Conservation (phyloP, 306 rosid genomes). For the barrel medic (Medicago truncatula) region DNA sequence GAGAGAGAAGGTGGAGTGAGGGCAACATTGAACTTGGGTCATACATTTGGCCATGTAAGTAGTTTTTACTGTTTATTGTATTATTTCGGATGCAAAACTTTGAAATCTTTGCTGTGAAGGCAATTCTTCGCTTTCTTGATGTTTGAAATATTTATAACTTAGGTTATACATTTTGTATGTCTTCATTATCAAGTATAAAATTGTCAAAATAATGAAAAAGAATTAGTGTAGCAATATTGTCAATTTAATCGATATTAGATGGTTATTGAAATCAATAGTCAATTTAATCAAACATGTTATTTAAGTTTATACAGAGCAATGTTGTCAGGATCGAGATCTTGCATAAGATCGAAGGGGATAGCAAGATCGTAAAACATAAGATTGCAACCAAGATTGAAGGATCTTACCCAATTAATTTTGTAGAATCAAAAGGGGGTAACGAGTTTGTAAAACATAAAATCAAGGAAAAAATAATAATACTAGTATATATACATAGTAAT, state of each 20-base stretch:
- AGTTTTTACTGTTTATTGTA: slow-evolving; percentile 33
- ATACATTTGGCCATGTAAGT: slow-evolving; percentile 97
- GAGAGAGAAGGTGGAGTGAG: slow-evolving; percentile 97
- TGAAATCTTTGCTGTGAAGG: slow-evolving; percentile 6
- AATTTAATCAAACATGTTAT: not conserved
- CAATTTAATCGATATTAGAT: not conserved
- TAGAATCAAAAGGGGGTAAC: too few relatives aligned
- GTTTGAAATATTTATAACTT: slow-evolving; percentile 11
- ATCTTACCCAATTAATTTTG: too few relatives aligned
- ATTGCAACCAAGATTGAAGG: too few relatives aligned
- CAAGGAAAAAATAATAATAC: too few relatives aligned
- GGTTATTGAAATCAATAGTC: slow-evolving; percentile 15
- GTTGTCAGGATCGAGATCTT: too few relatives aligned
- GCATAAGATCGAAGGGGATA: too few relatives aligned
- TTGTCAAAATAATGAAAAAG: not conserved
- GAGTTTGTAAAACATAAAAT: too few relatives aligned
- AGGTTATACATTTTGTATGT: slow-evolving; percentile 7
- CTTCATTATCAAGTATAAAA: slow-evolving; percentile 9
- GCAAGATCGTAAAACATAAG: too few relatives aligned
- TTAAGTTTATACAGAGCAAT: too few relatives aligned
- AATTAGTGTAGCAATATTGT: not conserved
- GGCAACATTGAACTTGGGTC: slow-evolving; percentile 95
- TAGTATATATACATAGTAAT: too few relatives aligned
- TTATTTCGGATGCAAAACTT: slow-evolving; percentile 32
- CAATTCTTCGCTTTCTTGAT: slow-evolving; percentile 9